Percentiles rank a stretch among this genome's conserved stretches.
Conservation (phyloP, 75 land plant genomes). For the Selaginella tamariscina region DNA sequence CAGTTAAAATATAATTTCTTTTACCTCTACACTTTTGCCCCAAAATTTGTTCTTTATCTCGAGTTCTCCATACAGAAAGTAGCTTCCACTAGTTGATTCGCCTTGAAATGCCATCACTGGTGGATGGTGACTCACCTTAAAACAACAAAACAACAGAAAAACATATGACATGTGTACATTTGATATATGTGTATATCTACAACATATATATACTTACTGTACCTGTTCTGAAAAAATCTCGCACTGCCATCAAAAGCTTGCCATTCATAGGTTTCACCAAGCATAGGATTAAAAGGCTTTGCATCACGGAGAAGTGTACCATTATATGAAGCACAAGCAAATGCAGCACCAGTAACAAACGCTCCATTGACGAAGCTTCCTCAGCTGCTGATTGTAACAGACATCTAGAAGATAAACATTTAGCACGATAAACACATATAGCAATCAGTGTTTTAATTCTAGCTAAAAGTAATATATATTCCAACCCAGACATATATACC, state of each 20-base stretch:
- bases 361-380: constrained; percentile 28
- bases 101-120: constrained; percentile 32
- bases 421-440: neutral
- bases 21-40: constrained; percentile 39
- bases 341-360: constrained; percentile 27
- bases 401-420: neutral
- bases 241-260: constrained; percentile 21
- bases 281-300: constrained; percentile 34
- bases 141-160: neutral
- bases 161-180: neutral
- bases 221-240: constrained; percentile 37
- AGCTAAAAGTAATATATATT: too few relatives aligned
- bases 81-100: constrained; percentile 20
- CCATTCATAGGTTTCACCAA: constrained; percentile 37
- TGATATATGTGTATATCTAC: neutral
- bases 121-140: constrained; percentile 39
- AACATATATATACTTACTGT: neutral
- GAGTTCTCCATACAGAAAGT: constrained; percentile 31
- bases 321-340: constrained; percentile 36
- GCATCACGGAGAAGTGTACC: constrained; percentile 35
- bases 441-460: too few relatives aligned
- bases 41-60: constrained; percentile 40
- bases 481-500: too few relatives aligned
- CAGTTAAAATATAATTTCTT: neutral
- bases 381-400: constrained; percentile 21